These are phyloP conservation scores for Scedosporium apiospermum DNA, from an alignment of 2,329 filamentous ascomycete species.

Conservation along the genomic window DNA sequence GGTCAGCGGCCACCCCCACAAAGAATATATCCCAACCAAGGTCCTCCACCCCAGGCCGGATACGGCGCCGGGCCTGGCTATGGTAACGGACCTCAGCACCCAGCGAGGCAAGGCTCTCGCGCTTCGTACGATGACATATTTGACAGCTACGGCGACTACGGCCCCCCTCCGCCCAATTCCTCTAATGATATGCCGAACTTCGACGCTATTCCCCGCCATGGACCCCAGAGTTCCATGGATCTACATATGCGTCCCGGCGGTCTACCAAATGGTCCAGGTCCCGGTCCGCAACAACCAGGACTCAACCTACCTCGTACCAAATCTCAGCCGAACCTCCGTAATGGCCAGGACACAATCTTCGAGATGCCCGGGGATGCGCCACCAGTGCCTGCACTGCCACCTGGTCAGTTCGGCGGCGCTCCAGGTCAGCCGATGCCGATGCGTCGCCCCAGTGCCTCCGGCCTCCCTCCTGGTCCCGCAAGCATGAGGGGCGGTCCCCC, in stretches of 20 bases:
- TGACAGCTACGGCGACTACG: slow-evolving; percentile 17
- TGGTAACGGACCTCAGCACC: slow-evolving; percentile 19
- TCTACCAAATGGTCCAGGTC: not conserved
- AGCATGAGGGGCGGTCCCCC: not conserved
- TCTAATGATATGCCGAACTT: slow-evolving; percentile 28
- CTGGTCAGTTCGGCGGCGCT: slow-evolving; percentile 3
- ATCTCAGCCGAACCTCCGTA: slow-evolving; percentile 57
- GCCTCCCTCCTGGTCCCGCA: not conserved
- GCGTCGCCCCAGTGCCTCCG: not conserved
- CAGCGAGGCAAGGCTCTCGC: slow-evolving; percentile 12
- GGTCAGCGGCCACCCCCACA: slow-evolving; percentile 43
- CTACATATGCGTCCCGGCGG: slow-evolving; percentile 31
- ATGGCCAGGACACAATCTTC: slow-evolving; percentile 59
- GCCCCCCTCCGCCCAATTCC: slow-evolving; percentile 1
- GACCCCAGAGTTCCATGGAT: slow-evolving; percentile 18
- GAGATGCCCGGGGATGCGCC: slow-evolving; percentile 62
- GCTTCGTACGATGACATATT: slow-evolving; percentile 14
- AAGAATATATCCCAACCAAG: slow-evolving; percentile 38
- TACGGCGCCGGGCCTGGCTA: slow-evolving; percentile 23
- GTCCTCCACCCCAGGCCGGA: slow-evolving; percentile 20
- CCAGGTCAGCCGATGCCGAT: not conserved
- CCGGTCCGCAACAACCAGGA: slow-evolving; percentile 33
- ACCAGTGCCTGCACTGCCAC: slow-evolving; percentile 24
- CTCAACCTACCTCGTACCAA: slow-evolving; percentile 50
- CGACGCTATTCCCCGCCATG: slow-evolving; percentile 30